Evolutionary conservation across 2,329 filamentous ascomycete genomes (phyloP).

Genomic region (Cryphonectria nitschkei): DNA sequence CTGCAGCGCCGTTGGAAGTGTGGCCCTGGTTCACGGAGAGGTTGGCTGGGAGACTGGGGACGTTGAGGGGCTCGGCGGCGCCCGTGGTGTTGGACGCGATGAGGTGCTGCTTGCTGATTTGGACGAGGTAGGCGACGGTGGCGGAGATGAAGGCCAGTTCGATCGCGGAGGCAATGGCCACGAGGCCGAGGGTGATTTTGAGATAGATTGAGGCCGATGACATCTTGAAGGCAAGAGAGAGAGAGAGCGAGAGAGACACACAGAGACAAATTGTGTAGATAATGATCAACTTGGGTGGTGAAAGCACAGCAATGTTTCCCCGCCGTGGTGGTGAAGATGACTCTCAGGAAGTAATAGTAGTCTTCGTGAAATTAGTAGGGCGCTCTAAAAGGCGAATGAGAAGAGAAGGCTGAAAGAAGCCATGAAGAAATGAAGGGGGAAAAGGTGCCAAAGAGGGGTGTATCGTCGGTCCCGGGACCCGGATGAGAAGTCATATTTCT

Average conservation of each 20-base stretch:
- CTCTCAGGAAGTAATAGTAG: background rate
- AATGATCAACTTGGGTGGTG: background rate
- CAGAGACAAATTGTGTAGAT: background rate
- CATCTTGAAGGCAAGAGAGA: conserved; percentile 20
- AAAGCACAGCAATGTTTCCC: background rate
- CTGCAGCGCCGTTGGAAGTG: conserved; percentile 46
- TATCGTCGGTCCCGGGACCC: background rate
- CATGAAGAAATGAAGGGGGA: background rate
- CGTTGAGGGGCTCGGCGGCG: conserved; percentile 31
- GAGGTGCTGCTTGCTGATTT: conserved; percentile 36
- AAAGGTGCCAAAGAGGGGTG: background rate
- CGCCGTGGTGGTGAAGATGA: background rate
- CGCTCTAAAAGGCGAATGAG: background rate
- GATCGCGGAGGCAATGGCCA: conserved; percentile 43
- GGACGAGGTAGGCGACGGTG: conserved; percentile 44
- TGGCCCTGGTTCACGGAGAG: conserved; percentile 46
- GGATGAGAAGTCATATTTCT: background rate
- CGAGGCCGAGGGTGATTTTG: conserved; percentile 36
- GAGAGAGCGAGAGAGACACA: background rate
- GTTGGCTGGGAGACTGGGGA: conserved; percentile 38
- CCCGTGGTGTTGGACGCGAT: conserved; percentile 37
- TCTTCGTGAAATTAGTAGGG: background rate
- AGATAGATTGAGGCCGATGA: conserved; percentile 28
- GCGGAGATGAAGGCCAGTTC: conserved; percentile 44
- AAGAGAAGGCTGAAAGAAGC: background rate